phyloP scores from a whole-genome alignment of 2,329 filamentous ascomycete species.

The Myriosclerotinia curreyana region DNA sequence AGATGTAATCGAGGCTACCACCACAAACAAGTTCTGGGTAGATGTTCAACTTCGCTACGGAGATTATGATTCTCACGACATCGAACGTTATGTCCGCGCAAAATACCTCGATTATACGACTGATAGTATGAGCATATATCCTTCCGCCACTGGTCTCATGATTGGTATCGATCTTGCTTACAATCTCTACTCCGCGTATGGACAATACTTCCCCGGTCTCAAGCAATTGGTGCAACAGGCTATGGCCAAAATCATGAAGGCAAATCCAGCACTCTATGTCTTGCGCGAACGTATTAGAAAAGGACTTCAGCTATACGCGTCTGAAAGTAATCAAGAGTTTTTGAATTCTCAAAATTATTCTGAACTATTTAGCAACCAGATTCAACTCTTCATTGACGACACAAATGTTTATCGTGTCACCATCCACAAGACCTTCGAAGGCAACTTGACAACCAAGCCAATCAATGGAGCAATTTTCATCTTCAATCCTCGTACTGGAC shows the following conservation, averaged over 20 bases:
- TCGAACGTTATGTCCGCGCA: conserved; percentile 93
- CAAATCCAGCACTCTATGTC: conserved; percentile 94
- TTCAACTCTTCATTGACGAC: conserved; percentile 97
- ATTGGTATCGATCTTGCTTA: conserved; percentile 96
- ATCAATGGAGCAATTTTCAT: conserved; percentile 99
- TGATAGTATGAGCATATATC: conserved; percentile 98
- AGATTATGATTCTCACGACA: conserved; percentile 98
- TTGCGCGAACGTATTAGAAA: conserved; percentile 97
- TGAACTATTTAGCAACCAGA: conserved; percentile 97
- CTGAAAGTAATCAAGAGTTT: conserved; percentile 98
- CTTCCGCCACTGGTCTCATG: conserved; percentile 94
- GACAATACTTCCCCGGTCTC: conserved; percentile 96
- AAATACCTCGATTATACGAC: conserved; percentile 99
- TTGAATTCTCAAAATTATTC: conserved; percentile 99
- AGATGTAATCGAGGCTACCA: conserved; percentile 87
- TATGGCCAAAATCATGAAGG: conserved; percentile 99
- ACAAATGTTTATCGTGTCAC: conserved; percentile 99
- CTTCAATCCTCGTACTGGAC: conserved; percentile 97
- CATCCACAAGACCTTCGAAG: conserved; percentile 99
- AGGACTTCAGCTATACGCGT: conserved; percentile 95
- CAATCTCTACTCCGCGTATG: conserved; percentile 96
- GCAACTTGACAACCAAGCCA: conserved; percentile 97
- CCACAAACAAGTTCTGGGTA: conserved; percentile 99
- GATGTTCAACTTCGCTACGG: conserved; percentile 96
- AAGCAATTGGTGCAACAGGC: conserved; percentile 96